Evolutionary conservation across 2,329 filamentous ascomycete genomes (phyloP), one percentile per base, ranked within the genome.

Genomic region (Pestalotiopsis sp.): DNA sequence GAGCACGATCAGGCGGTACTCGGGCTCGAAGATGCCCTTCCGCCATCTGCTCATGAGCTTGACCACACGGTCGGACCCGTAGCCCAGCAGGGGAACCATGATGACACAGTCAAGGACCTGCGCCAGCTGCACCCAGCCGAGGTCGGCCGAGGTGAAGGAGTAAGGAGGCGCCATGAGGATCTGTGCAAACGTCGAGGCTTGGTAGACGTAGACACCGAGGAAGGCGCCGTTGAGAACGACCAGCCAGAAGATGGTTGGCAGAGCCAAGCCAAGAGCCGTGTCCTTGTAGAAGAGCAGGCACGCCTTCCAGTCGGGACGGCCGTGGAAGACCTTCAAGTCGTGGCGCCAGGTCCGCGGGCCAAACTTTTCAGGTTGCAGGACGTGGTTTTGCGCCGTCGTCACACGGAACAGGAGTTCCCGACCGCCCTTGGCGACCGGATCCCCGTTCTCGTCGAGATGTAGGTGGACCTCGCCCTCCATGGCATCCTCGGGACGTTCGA

Each of bases 151-250:
- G 2, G 64, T 39, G n/a, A 73, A 72, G 2, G 6, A 25, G 12
- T 70, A 76, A 0, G 74, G 74, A 0, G 74, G 70, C 3, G 68
- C 38, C 64, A 69, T 69, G 4, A 76, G 59, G 36, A 76, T 72
- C 3, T 56, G 66, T 2, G 68, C 71, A 45, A 74, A 76, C 0
- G 74, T 75, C 3, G 73, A 71, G 3, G 69, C 66, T 27, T 74
- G 72, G 61, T 70, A 74, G 14, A 76, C 67, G n/a, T 76, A 74
- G 62, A 75, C 68, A 1, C 74, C 74, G 12, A 76, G 38, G 63
- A 71, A 72, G 1, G 71, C 72, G 3, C 75, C 75, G 63, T 76
- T 76, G 41, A 75, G 56, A 23, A 73, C 57, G 2, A 75, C 45
- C 52, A 75, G 62, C 73, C 73, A 75, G 4, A 74, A 25, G 9